Base-by-base conservation (phyloP, 306 rosid genomes). In the Rubus parviflorus region DNA sequence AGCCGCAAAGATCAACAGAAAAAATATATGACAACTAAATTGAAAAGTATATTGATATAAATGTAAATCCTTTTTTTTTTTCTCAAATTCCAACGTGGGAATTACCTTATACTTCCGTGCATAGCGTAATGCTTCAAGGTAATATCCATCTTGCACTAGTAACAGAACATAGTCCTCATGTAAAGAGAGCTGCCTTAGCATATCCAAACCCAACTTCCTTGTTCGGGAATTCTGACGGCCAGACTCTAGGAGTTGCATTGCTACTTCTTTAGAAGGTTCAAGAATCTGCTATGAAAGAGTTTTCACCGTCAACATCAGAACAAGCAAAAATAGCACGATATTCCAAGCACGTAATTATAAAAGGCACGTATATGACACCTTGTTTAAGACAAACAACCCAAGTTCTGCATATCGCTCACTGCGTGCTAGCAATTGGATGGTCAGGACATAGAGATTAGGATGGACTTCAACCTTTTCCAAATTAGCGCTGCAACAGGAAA, bases 201-300 rank as follows among this genome's bases (percentile, higher is more conserved):
- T 95, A 83, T 90, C 94, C 64, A 92, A 89, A 81, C 99, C 99
- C 79, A 95, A 85, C 85, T 95, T 95, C 88, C 97, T 87, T 56
- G 88, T 91, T 56, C 81, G 88, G 61, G 85, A 72, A 79, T 87
- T 81, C 83, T 87, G 95, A 61, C 89, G 91, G 78, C 99, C 97
- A 40, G 99, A 90, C 86, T 95, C 96, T 47, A 90, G 85, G 45
- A 95, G 97, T 84, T 95, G 99, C 68, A 89, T 70, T 23, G 99
- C 97, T 79, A 89, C 99, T 87, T 92, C 97, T 87, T 89, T 92
- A 63, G 96, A 92, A 75, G 99, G 96, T 79, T 95, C 97, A 70
- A 90, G 81, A 82, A 95, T 89, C 99, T 95, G 91, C 79, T 49
- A 61, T 20, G 76, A 52, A 35, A 66, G 77, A 82, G 47, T 51